A percentile compares a stretch with the other conserved stretches of the same genome.
Conservation (phyloP, 352 stramenopile genomes). For the Pythium sp. region DNA sequence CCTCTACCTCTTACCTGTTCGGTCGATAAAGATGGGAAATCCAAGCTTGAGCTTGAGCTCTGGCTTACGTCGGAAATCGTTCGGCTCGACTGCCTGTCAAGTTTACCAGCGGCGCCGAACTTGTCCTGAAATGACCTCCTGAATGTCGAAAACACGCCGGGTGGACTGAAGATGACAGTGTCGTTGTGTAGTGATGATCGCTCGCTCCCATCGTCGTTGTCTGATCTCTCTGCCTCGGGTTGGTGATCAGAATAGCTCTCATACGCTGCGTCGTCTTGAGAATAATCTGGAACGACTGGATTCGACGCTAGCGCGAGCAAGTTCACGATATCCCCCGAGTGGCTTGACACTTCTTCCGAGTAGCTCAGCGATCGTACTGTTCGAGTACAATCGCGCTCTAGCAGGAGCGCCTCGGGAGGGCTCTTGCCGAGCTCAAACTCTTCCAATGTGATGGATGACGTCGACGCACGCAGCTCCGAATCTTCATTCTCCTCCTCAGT, state of each 20-base stretch:
- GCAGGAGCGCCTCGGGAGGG: conserved; percentile 14
- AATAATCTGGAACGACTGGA: conserved; percentile 18
- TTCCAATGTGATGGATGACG: conserved; percentile 47
- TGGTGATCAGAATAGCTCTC: conserved; percentile 5
- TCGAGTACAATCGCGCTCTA: conserved; percentile 6
- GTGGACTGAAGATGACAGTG: neutral
- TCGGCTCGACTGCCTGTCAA: neutral
- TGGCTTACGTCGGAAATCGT: neutral
- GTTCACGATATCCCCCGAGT: conserved; percentile 13
- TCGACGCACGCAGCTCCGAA: conserved; percentile 1
- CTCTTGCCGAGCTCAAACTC: conserved; percentile 54
- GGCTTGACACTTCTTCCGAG: neutral
- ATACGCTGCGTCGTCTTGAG: conserved; percentile 6
- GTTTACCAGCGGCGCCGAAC: conserved; percentile 23
- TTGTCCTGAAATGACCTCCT: conserved; percentile 41
- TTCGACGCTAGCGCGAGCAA: conserved; percentile 30
- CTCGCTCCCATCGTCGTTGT: conserved; percentile 1
- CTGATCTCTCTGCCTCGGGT: conserved; percentile 5
- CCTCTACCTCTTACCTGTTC: neutral
- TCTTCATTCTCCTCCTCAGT: conserved; percentile 22
- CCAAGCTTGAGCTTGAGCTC: neutral
- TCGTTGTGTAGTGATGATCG: neutral
- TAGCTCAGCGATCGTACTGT: conserved; percentile 1
- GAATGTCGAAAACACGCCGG: conserved; percentile 26
- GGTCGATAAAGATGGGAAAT: neutral